Percentiles rank a stretch among this genome's conserved stretches.
phyloP scores from a whole-genome alignment of 495 filamentous ascomycete genomes.

The Saxophila tyrrhenica region DNA sequence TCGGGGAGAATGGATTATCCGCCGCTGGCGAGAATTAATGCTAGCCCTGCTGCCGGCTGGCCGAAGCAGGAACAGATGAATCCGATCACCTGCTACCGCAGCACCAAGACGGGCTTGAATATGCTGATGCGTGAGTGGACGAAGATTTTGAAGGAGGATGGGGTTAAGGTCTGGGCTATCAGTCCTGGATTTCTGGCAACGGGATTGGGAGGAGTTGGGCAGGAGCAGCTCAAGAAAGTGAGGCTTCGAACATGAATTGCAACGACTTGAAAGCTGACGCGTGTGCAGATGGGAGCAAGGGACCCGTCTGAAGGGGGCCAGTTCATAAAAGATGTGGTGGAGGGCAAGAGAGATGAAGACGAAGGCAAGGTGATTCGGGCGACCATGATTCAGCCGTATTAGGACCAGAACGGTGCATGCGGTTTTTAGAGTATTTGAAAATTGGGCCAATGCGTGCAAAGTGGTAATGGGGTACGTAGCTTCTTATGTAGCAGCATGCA shows the following conservation, averaged over 20 bases:
- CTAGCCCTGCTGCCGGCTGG: conserved; percentile 36
- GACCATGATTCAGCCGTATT: conserved; percentile 14
- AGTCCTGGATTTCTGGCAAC: conserved; percentile 49
- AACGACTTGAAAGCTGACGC: background rate
- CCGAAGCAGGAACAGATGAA: conserved; percentile 26
- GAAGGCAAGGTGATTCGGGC: conserved; percentile 19
- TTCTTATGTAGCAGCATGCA: background rate
- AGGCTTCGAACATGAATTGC: background rate
- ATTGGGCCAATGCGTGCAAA: no score
- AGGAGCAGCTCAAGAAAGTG: conserved; percentile 25
- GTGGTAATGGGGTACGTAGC: no score
- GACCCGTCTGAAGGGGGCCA: conserved; percentile 18
- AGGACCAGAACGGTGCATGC: no score
- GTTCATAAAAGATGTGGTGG: conserved; percentile 19
- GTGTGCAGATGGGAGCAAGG: conserved; percentile 24
- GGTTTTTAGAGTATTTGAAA: no score
- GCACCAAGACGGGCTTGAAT: conserved; percentile 49
- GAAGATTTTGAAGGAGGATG: conserved; percentile 38
- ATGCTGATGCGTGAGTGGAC: conserved; percentile 55
- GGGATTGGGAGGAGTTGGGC: conserved; percentile 31
- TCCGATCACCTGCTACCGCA: conserved; percentile 35
- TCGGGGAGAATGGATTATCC: conserved; percentile 21
- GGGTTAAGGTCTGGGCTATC: conserved; percentile 48
- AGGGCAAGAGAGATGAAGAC: conserved; percentile 22
- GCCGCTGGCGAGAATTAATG: conserved; percentile 24